Base-by-base conservation (phyloP, 1,139 yeast species). In the Trichomonascaceae sp. region DNA sequence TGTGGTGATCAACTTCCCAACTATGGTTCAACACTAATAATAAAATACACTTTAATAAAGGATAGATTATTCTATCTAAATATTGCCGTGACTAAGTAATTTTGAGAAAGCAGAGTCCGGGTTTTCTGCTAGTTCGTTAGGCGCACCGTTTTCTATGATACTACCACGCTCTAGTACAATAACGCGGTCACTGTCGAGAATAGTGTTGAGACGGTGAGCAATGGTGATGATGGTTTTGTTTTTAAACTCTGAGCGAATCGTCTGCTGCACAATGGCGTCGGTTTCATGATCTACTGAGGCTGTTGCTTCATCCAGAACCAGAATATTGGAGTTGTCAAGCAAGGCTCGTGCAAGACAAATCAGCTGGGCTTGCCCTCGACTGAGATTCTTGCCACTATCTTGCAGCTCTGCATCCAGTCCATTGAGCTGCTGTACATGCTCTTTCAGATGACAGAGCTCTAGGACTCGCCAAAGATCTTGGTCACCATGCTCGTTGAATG, bases 231-330 rank as follows among this genome's bases (percentile, higher is more conserved):
- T 78, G 0, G 93, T 80, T 47, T 76, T 67, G 40, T 74, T 67
- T 31, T 59, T 61, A 51, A 79, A 77, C 45, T 72, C 74, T 2
- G 57, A 48, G 38, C 85, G 63, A 28, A 80, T 77, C 0, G 92
- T 77, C 41, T 74, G 71, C 55, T 79, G 92, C 33, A 80, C 71
- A 35, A 78, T 67, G 41, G 67, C 67, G 47, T 80, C 93, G 0
- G 93, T 80, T 48, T 77, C 78, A 16, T 76, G 71, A 52, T 80
- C 93, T 16, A 80, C 85, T 2, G 89, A 78, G 0, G 93, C 87
- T 0, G 93, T 80, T 1, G 93, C 93, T 55, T 80, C 93, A 51
- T 80, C 93, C 29, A 80, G 57, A 16, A 80, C 69, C 37, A 80
- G 59, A 22, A 80, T 69, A 39, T 68, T 72, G 3, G 84, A 71